Percentiles rank a stretch among this genome's conserved stretches.
These are phyloP conservation scores for Cordyceps militaris DNA, from an alignment of 2,329 filamentous ascomycete genomes.

Conservation along the genomic window DNA sequence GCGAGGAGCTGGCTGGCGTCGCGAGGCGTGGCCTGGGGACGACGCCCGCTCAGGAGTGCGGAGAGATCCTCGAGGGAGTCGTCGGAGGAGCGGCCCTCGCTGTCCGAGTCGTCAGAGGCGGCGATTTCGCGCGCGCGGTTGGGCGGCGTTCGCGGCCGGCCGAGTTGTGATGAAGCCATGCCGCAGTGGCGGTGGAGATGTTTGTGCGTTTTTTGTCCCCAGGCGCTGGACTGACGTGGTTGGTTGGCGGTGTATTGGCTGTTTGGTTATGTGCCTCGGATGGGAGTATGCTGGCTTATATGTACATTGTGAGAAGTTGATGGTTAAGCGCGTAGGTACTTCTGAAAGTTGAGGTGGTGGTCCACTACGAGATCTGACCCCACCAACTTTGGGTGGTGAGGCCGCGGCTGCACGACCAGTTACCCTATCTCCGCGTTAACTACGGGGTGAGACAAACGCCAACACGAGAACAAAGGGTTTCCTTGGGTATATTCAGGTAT, in stretches of 20 bases:
- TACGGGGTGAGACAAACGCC: too few relatives aligned
- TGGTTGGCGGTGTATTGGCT: neutral
- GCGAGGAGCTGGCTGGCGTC: constrained; percentile 9
- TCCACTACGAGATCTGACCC: neutral
- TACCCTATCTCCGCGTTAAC: too few relatives aligned
- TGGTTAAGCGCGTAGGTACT: neutral
- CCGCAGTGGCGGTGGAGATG: neutral
- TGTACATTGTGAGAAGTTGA: neutral
- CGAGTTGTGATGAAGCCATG: constrained; percentile 19
- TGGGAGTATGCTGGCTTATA: neutral
- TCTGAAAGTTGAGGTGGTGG: neutral
- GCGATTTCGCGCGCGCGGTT: constrained; percentile 42
- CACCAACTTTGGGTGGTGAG: neutral
- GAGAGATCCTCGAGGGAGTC: constrained; percentile 50
- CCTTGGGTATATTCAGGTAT: too few relatives aligned
- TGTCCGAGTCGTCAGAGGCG: constrained; percentile 66
- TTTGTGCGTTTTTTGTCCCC: neutral
- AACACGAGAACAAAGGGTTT: too few relatives aligned
- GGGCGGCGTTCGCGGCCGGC: constrained; percentile 36
- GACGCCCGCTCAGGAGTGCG: constrained; percentile 21
- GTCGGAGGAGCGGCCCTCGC: constrained; percentile 46
- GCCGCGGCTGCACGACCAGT: too few relatives aligned
- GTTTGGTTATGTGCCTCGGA: neutral
- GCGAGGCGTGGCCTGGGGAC: constrained; percentile 14
- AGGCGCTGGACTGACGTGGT: neutral